Base-by-base conservation (phyloP, 2,329 filamentous ascomycete genomes). In the Colletotrichum costaricense region DNA sequence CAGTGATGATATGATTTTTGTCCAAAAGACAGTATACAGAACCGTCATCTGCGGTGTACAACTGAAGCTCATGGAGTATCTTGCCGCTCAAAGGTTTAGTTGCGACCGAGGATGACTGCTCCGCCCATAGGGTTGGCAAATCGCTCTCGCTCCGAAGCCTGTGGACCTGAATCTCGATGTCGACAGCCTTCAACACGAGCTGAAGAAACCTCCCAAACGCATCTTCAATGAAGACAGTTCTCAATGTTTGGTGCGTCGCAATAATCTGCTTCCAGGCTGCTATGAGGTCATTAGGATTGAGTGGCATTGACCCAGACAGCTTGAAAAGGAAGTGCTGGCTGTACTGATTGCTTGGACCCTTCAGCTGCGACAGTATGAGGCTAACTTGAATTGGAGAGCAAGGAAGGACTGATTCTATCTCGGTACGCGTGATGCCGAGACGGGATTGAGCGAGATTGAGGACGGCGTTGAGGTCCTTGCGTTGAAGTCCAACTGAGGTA, bases 321-420 rank as follows among this genome's bases (percentile, higher is more conserved):
- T 56, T 69, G 42, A 72, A 60, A 16, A 72, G 42, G 5, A 72
- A 72, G 2, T 55, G 58, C 11, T 72, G 70, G 26, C 38, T 60
- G 42, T 72, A 72, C 2, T 55, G 14, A 0, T 60, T 42, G 19
- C 1, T 24, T 0, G 55, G 3, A 0, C n/a, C 28, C 26, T 64
- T 72, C 14, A 69, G n/a, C n/a, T 72, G 66, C 1, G 70, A 72
- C 1, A 72, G n/a, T 16, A 73, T 73, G 1, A 73, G 62, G 12
- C 68, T 71, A 22, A 63, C 35, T n/a, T 73, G 71, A 11, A 73
- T 62, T 3, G 71, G 71, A 2, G 68, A 71, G 19, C 67, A 71
- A 9, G 71, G 71, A 3, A 62, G 63, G 2, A 73, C 24, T 6
- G 56, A 52, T 26, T 71, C 67, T 16, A 73, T 46, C 8, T 72